Conservation (phyloP, 306 rosid species). For the Prunus davidiana region DNA sequence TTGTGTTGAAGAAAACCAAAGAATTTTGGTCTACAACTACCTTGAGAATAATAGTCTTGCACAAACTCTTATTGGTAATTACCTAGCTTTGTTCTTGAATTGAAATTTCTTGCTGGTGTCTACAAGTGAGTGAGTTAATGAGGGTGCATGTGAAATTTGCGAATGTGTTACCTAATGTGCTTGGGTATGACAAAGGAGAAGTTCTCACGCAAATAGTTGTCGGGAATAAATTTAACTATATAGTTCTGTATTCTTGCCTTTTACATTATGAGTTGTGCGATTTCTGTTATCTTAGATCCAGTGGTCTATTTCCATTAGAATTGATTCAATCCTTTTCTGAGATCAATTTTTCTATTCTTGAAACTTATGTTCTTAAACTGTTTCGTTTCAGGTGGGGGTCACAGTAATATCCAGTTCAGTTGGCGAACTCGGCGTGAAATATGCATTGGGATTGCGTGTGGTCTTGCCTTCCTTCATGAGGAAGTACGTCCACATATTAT, state of each 20-base stretch:
- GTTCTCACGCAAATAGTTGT: not conserved
- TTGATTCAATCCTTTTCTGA: not conserved
- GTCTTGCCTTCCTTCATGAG: conserved; percentile 90
- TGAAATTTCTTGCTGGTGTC: conserved; percentile 1
- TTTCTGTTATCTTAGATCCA: not conserved
- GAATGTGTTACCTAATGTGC: not conserved
- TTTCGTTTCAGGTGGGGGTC: conserved; percentile 59
- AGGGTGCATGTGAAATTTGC: not conserved
- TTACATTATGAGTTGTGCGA: not conserved
- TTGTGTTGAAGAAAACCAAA: conserved; percentile 67
- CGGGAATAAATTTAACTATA: too few species aligned
- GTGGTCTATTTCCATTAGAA: conserved; percentile 1
- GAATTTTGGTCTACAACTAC: conserved; percentile 92
- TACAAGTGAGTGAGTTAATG: not conserved
- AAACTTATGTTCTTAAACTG: conserved; percentile 13
- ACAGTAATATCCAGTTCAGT: conserved; percentile 44
- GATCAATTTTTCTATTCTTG: not conserved
- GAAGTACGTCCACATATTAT: conserved; percentile 78
- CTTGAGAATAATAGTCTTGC: conserved; percentile 90
- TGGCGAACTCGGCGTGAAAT: conserved; percentile 65
- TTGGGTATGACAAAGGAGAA: not conserved
- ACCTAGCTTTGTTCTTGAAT: not conserved
- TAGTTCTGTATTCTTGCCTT: not conserved
- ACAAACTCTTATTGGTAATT: conserved; percentile 78
- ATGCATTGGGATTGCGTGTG: conserved; percentile 71